Evolutionary conservation across 2,329 filamentous ascomycete species (phyloP).

Genomic region (Torrubiella hemipterigena): DNA sequence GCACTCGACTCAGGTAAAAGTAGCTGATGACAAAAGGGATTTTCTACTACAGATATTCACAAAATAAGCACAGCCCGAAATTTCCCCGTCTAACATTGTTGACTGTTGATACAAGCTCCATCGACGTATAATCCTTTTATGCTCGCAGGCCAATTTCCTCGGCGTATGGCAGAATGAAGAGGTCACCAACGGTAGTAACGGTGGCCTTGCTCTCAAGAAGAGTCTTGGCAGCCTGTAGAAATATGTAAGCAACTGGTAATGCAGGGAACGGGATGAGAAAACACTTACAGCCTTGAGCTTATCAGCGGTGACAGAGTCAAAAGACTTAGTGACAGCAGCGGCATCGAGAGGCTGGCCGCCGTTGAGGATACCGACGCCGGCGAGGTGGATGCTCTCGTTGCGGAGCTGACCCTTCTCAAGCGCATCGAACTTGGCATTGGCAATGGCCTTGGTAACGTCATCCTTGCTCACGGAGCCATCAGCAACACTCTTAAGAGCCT

Average conservation of each 20-base stretch:
- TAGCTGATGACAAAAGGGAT: constrained; percentile 20
- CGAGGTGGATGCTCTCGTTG: constrained; percentile 65
- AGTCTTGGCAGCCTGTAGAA: constrained; percentile 66
- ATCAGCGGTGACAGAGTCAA: constrained; percentile 72
- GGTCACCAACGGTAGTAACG: constrained; percentile 81
- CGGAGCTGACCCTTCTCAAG: constrained; percentile 72
- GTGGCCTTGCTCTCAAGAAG: constrained; percentile 81
- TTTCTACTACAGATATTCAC: constrained; percentile 36
- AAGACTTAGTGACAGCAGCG: constrained; percentile 62
- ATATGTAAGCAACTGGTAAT: constrained; percentile 11
- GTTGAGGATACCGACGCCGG: constrained; percentile 73
- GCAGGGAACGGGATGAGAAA: constrained; percentile 3
- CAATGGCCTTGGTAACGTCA: constrained; percentile 81
- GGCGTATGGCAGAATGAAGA: constrained; percentile 82
- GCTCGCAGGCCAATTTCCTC: constrained; percentile 90
- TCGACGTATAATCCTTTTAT: constrained; percentile 42
- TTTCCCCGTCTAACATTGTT: constrained; percentile 23
- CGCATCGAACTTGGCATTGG: constrained; percentile 85
- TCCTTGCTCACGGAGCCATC: constrained; percentile 68
- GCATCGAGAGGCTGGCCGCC: constrained; percentile 76
- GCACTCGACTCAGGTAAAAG: too few relatives aligned
- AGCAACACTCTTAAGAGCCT: constrained; percentile 71
- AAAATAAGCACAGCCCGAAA: constrained; percentile 22
- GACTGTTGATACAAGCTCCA: constrained; percentile 31
- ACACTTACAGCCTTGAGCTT: constrained; percentile 71